These are phyloP conservation scores for Xylariaceae sp. DNA, from an alignment of 2,329 filamentous ascomycete genomes.

Conservation along the genomic window DNA sequence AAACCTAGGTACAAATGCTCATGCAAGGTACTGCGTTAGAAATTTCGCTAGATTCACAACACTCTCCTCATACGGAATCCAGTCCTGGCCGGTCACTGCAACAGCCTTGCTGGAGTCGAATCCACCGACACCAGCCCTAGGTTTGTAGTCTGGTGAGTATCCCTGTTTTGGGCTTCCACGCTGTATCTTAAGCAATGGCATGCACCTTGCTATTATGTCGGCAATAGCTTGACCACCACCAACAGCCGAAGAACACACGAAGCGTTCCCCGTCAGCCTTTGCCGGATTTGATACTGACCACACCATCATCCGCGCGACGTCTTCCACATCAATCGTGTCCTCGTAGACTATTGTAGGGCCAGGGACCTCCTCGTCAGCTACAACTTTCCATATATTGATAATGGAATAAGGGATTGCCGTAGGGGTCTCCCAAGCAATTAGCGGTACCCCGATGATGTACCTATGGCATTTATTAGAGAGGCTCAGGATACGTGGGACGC, in stretches of 20 bases:
- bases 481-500: neutral
- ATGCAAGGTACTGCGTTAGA: constrained; percentile 28
- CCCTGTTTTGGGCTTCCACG: constrained; percentile 32
- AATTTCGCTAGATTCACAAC: constrained; percentile 31
- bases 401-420: constrained; percentile 33
- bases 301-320: constrained; percentile 37
- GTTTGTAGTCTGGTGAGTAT: constrained; percentile 31
- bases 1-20: too few relatives aligned
- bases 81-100: constrained; percentile 39
- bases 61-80: constrained; percentile 42
- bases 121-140: constrained; percentile 15
- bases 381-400: constrained; percentile 30
- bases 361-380: constrained; percentile 32
- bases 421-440: constrained; percentile 34
- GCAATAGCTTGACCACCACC: constrained; percentile 36
- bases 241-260: constrained; percentile 33
- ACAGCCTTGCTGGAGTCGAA: constrained; percentile 40
- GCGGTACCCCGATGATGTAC: constrained; percentile 37
- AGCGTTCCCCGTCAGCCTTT: constrained; percentile 36
- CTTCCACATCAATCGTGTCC: constrained; percentile 35
- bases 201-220: constrained; percentile 34
- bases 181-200: constrained; percentile 26
- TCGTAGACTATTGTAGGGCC: constrained; percentile 32
- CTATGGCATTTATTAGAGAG: constrained; percentile 21
- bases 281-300: constrained; percentile 34